A percentile compares a stretch with the other conserved stretches of the same genome.
phyloP scores from a whole-genome alignment of 768 basidiomycete species.

The Pisolithus tinctorius region DNA sequence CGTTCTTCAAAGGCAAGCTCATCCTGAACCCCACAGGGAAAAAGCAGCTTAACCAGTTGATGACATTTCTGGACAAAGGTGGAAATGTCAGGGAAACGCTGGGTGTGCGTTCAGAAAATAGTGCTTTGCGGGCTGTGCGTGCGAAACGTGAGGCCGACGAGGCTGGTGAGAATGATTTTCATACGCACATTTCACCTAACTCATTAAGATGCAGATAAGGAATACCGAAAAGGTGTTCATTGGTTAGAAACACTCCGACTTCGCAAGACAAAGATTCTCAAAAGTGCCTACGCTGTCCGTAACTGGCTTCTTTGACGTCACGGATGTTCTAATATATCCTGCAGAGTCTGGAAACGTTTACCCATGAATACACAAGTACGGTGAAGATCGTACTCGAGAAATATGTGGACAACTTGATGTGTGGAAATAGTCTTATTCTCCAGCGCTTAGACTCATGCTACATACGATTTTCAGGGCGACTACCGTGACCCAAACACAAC shows the following conservation, averaged over 20 bases:
- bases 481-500: constrained; percentile 63
- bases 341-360: constrained; percentile 77
- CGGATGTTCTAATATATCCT: constrained; percentile 6
- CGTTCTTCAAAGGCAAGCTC: not conserved
- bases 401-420: constrained; percentile 78
- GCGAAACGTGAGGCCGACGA: constrained; percentile 89
- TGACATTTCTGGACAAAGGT: constrained; percentile 78
- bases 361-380: constrained; percentile 59
- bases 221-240: constrained; percentile 84
- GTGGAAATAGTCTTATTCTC: constrained; percentile 2
- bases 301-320: not conserved
- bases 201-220: constrained; percentile 54
- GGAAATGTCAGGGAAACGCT: constrained; percentile 54
- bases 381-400: constrained; percentile 60
- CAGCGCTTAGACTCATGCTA: not conserved
- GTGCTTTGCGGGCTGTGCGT: constrained; percentile 67
- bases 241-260: constrained; percentile 89
- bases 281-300: constrained; percentile 72
- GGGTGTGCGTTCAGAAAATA: constrained; percentile 51
- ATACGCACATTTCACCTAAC: not conserved
- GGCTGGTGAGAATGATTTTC: constrained; percentile 49
- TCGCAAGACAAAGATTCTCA: constrained; percentile 72
- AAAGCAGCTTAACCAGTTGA: constrained; percentile 79
- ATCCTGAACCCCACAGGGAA: constrained; percentile 46
- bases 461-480: constrained; percentile 54